Evolutionary conservation across 2,329 filamentous ascomycete species (phyloP).

Genomic region (Calcarisporium arbuscula): DNA sequence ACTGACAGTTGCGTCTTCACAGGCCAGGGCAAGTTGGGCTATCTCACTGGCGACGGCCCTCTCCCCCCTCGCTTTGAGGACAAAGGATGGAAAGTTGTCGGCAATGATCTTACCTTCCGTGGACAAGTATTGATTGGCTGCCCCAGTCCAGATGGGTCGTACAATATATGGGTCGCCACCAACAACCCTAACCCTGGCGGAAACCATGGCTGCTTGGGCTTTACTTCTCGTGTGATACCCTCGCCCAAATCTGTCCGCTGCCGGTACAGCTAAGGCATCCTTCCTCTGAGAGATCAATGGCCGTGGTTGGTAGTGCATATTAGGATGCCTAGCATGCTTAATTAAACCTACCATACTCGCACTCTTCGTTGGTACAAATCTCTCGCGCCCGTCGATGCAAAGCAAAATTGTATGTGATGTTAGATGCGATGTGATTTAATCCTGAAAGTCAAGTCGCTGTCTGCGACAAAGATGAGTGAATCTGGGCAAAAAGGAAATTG

Average conservation of each 20-base stretch:
- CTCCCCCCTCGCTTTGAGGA: constrained; percentile 36
- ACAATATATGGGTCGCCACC: constrained; percentile 29
- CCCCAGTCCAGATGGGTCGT: constrained; percentile 38
- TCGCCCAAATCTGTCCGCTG: constrained; percentile 28
- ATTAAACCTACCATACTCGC: no score
- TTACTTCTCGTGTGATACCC: constrained; percentile 25
- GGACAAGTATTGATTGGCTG: constrained; percentile 44
- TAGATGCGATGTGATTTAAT: no score
- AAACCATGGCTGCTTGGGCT: constrained; percentile 28
- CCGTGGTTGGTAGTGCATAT: no score
- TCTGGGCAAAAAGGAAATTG: no score
- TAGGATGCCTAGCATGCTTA: no score
- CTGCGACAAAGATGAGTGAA: no score
- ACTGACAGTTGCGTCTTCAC: no score
- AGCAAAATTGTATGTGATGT: no score
- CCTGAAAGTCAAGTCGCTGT: no score
- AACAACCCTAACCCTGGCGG: constrained; percentile 28
- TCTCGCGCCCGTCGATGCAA: no score
- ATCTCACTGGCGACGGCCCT: constrained; percentile 38
- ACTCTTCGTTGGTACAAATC: no score
- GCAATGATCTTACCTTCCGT: constrained; percentile 38
- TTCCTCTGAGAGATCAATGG: not conserved
- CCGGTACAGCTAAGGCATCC: constrained; percentile 22
- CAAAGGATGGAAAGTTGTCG: constrained; percentile 40
- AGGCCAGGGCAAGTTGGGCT: constrained; percentile 49